phyloP scores from a whole-genome alignment of 495 filamentous ascomycete species.

The Aspergillus asperescens region DNA sequence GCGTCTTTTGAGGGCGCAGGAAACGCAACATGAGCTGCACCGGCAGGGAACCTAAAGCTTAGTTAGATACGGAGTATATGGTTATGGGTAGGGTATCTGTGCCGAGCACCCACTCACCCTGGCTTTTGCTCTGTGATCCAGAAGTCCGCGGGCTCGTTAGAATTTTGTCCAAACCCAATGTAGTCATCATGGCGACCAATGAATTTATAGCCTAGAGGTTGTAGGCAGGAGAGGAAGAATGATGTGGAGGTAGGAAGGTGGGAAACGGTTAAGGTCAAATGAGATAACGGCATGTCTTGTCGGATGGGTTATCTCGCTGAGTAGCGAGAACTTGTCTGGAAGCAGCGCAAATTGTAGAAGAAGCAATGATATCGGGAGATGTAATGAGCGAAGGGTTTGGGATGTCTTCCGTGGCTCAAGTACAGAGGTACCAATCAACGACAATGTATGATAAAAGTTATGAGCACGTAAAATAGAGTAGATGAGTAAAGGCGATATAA shows the following conservation, averaged over 20 bases:
- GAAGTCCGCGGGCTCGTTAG: constrained; percentile 51
- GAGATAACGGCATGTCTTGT: constrained; percentile 51
- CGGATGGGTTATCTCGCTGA: constrained; percentile 6
- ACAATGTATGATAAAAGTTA: neutral
- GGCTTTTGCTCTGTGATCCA: constrained; percentile 53
- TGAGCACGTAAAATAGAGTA: neutral
- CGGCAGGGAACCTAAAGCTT: constrained; percentile 39
- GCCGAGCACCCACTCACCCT: constrained; percentile 34
- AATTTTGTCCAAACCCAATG: constrained; percentile 53
- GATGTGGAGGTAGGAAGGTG: constrained; percentile 73
- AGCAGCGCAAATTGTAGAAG: neutral
- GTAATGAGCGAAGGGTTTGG: too few species aligned
- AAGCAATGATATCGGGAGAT: neutral
- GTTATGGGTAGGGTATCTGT: neutral
- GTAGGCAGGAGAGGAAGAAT: constrained; percentile 71
- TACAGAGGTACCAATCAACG: neutral
- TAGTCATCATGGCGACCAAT: constrained; percentile 49
- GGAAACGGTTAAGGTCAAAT: constrained; percentile 60
- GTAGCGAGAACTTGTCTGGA: constrained; percentile 3
- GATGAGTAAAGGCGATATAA: constrained; percentile 7
- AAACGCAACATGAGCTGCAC: constrained; percentile 56
- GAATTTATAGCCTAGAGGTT: constrained; percentile 70
- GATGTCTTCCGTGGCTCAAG: too few species aligned
- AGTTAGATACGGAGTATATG: constrained; percentile 19
- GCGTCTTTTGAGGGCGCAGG: constrained; percentile 48